Evolutionary conservation across 768 basidiomycete genomes (phyloP), one percentile per base, ranked within the genome.

Genomic region (Boletus subcaerulescens): DNA sequence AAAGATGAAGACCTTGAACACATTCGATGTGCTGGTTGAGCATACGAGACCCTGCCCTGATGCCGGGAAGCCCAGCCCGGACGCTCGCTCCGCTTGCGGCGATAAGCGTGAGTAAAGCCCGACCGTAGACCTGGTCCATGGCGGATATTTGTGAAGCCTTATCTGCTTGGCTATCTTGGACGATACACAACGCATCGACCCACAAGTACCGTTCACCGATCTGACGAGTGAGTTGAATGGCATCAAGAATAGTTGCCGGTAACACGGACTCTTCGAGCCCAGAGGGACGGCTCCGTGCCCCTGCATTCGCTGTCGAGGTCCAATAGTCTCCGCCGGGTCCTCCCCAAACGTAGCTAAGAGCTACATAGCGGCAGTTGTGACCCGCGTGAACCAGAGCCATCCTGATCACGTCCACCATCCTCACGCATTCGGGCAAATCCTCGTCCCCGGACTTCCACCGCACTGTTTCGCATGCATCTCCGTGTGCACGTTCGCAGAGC

Each of bases 121-220:
- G 44, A 22, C 63, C 45, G 29, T 62, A 66, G 14, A 66, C n/a
- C 12, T 24, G 44, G 22, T 62, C 60, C 65, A 66, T 66, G 11
- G 55, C 15, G 20, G 50, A 22, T 24, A 66, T 51, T 42, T 66
- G 63, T 8, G 5, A 24, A 14, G 14, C 31, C 53, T 62, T 65
- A 17, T 67, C 65, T 8, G 55, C 54, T 8, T n/a, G 20, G 14
- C 45, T 58, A 46, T 66, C 66, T 36, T 67, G 67, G 32, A 56
- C 50, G 52, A 68, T 61, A 20, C 66, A 67, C 10, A 67, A 41
- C 3, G 58, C 55, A 36, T 68, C 66, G 5, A 69, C 29, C 66
- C 66, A 67, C 12, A 67, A 9, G 35, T 66, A 67, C 17, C 51
- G 66, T 55, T 61, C 56, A 8, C 65, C 60, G 11, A 68, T 36